Conservation (phyloP, 106 monocot species). For the Acorus gramineus region DNA sequence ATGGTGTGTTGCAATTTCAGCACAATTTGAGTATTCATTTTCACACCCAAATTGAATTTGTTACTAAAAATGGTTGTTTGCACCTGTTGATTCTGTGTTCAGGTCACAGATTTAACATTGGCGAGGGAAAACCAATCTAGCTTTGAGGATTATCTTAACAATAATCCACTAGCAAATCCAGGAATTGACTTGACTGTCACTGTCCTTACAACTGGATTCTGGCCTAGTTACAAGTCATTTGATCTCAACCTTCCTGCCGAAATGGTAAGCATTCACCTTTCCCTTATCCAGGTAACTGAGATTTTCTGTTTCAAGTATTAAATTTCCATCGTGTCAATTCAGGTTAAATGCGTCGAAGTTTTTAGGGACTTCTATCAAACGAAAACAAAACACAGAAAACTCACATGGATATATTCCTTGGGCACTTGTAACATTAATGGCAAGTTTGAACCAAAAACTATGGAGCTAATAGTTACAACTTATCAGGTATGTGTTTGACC, state of each 20-base stretch:
- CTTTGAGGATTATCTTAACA: conserved; percentile 82
- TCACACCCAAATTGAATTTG: neutral
- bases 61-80: neutral
- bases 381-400: conserved; percentile 81
- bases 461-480: conserved; percentile 78
- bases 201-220: conserved; percentile 96
- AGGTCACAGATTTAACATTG: conserved; percentile 92
- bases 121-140: conserved; percentile 85
- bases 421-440: conserved; percentile 80
- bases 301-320: neutral
- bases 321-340: neutral
- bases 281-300: neutral
- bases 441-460: conserved; percentile 73
- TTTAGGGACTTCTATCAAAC: conserved; percentile 88
- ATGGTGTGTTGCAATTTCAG: conserved; percentile 31
- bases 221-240: conserved; percentile 91
- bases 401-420: conserved; percentile 68
- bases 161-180: conserved; percentile 49
- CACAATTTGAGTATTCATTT: no score
- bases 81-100: conserved; percentile 6
- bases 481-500: conserved; percentile 37
- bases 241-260: conserved; percentile 90
- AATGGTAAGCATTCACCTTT: conserved; percentile 41
- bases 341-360: conserved; percentile 61
- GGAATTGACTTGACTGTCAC: conserved; percentile 90